Conservation (phyloP, 164 flowering plant genomes). For the Taxillus chinensis region DNA sequence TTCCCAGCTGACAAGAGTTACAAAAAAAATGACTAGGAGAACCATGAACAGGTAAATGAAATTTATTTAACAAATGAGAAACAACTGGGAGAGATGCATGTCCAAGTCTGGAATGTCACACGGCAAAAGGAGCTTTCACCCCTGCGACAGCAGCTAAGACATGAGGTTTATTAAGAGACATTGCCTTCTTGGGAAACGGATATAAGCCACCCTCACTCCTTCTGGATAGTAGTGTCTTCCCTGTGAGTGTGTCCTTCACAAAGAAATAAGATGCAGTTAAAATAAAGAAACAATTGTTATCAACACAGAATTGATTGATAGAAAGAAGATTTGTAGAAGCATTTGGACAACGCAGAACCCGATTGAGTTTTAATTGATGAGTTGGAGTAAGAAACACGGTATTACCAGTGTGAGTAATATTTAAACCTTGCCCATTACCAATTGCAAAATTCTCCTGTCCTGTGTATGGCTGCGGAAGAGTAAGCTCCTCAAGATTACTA, state of each 20-base stretch:
- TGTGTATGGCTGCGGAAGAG: too few species aligned
- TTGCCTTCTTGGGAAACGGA: not conserved
- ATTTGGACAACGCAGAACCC: not conserved
- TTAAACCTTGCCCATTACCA: too few species aligned
- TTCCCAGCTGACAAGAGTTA: not conserved
- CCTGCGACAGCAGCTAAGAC: not conserved
- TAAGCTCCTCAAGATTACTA: too few species aligned
- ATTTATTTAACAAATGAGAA: not conserved
- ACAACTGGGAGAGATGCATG: not conserved
- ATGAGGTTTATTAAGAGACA: not conserved
- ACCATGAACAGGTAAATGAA: not conserved
- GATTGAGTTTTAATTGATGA: too few species aligned
- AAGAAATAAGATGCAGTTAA: not conserved
- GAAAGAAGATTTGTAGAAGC: not conserved
- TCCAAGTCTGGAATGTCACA: not conserved
- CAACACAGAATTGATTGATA: not conserved
- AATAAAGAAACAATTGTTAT: not conserved
- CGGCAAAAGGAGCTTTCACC: not conserved
- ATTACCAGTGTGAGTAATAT: too few species aligned
- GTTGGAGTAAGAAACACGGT: too few species aligned
- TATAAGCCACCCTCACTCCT: not conserved
- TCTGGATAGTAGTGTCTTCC: too few species aligned
- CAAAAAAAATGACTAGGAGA: not conserved
- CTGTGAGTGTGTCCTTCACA: too few species aligned
- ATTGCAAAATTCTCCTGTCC: too few species aligned